Conservation (phyloP, 2,329 filamentous ascomycete species). For the Sphaerulina musiva region DNA sequence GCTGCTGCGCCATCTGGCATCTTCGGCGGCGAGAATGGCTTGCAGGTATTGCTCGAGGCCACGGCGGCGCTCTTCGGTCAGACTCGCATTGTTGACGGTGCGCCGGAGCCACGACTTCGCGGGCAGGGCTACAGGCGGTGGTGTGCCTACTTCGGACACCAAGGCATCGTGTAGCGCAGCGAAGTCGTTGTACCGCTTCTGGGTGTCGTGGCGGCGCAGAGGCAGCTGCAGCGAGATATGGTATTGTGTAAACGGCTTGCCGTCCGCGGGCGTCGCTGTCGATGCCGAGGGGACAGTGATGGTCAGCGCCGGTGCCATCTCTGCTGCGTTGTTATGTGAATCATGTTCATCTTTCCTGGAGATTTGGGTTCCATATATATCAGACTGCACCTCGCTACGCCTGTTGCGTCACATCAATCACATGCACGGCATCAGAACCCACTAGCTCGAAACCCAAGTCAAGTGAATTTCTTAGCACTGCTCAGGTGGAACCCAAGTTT, state of each 20-base stretch:
- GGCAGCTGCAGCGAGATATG: constrained; percentile 72
- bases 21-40: constrained; percentile 64
- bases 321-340: neutral
- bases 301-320: constrained; percentile 41
- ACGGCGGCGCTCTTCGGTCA: constrained; percentile 63
- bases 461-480: neutral
- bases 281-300: constrained; percentile 46
- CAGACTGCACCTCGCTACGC: neutral
- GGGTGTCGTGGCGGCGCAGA: constrained; percentile 65
- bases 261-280: constrained; percentile 44
- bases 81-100: constrained; percentile 61
- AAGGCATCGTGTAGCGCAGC: constrained; percentile 58
- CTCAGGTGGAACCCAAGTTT: too few relatives aligned
- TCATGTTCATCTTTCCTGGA: neutral
- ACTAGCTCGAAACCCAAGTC: neutral
- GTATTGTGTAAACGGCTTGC: constrained; percentile 69
- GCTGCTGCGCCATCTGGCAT: constrained; percentile 68
- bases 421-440: neutral
- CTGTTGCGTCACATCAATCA: neutral
- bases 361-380: neutral
- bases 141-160: constrained; percentile 50
- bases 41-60: constrained; percentile 66
- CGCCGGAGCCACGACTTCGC: constrained; percentile 71
- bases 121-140: constrained; percentile 63
- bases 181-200: constrained; percentile 81